Base-by-base conservation (phyloP, 2,329 filamentous ascomycete species). In the Pseudonectria foliicola region DNA sequence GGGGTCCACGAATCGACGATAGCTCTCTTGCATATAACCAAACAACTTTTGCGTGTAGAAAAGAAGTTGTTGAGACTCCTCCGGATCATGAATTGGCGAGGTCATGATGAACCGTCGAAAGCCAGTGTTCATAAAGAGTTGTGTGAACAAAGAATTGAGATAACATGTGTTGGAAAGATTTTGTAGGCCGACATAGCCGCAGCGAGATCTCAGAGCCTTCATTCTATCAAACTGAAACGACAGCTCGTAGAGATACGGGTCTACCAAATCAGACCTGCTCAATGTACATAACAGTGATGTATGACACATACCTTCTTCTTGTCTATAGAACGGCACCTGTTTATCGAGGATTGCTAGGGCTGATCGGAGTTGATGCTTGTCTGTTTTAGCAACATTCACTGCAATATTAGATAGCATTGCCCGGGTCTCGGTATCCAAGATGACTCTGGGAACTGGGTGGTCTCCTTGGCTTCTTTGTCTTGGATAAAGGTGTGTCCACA, bases 91-190 rank as follows among this genome's bases (percentile, higher is more conserved):
- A 15, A 85, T 64, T 7, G 68, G 60, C n/a, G 75, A 68, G 37
- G 68, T 61, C 40, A 96, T 70, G 48, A 98, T 84, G 58, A 96
- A 95, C 12, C 76, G 72, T 13, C 92, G 81, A 52, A 98, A 96
- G 6, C 78, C 73, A 12, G 85, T 64, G 54, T 98, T 96, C 87
- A 95, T 96, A 66, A 90, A 98, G 1, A 98, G 75, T 55, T 98
- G 92, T 0, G 88, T 90, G 41, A 96, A 73, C 1, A 98, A 68
- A 1, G 92, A 96, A 57, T 98, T 98, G 55, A 96, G 74, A 56
- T 98, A 98, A 61, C 92, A 98, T 1, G 93, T 96, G 55, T 95
- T 95, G 8, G 87, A 92, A 12, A 95, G 72, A 52, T 98, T 98
- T 37, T 75, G 75, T n/a, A 98, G 62, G 2, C 92, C 92, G n/a